A percentile compares a stretch with the other conserved stretches of the same genome.
phyloP scores from a whole-genome alignment of 257 asterid species.

The Solanum sejunctum region DNA sequence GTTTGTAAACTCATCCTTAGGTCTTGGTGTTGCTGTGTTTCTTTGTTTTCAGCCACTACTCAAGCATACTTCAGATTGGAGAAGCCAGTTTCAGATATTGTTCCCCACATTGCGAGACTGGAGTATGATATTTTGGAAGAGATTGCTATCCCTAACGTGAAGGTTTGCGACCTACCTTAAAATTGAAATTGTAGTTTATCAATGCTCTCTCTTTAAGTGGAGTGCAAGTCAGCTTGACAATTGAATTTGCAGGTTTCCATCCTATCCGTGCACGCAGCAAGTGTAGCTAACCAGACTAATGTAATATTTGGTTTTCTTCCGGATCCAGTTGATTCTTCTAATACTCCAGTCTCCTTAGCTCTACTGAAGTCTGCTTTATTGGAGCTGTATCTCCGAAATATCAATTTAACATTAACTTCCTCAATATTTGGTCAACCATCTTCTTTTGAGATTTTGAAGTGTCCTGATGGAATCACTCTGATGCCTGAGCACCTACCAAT shows the following conservation, averaged over 20 bases:
- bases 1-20: not conserved
- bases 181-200: not conserved
- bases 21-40: not conserved
- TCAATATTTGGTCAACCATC: slow-evolving; percentile 58
- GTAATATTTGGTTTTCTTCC: slow-evolving; percentile 67
- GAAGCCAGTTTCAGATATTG: slow-evolving; percentile 53
- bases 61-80: slow-evolving; percentile 64
- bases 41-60: slow-evolving; percentile 53
- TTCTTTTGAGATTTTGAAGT: slow-evolving; percentile 59
- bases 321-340: slow-evolving; percentile 35
- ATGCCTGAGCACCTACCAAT: slow-evolving; percentile 33
- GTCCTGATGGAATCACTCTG: slow-evolving; percentile 69
- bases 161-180: slow-evolving; percentile 39
- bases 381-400: slow-evolving; percentile 48
- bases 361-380: slow-evolving; percentile 46
- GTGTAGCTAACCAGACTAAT: slow-evolving; percentile 46
- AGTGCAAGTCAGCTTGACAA: not conserved
- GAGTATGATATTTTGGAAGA: slow-evolving; percentile 63
- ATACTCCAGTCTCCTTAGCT: slow-evolving; percentile 28
- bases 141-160: slow-evolving; percentile 52
- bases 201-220: not conserved
- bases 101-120: slow-evolving; percentile 52
- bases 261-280: slow-evolving; percentile 54
- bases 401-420: slow-evolving; percentile 55
- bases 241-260: slow-evolving; percentile 39